Percentiles rank a stretch among this genome's conserved stretches.
phyloP scores from a whole-genome alignment of 2,329 filamentous ascomycete genomes.

The Pyricularia grisea region DNA sequence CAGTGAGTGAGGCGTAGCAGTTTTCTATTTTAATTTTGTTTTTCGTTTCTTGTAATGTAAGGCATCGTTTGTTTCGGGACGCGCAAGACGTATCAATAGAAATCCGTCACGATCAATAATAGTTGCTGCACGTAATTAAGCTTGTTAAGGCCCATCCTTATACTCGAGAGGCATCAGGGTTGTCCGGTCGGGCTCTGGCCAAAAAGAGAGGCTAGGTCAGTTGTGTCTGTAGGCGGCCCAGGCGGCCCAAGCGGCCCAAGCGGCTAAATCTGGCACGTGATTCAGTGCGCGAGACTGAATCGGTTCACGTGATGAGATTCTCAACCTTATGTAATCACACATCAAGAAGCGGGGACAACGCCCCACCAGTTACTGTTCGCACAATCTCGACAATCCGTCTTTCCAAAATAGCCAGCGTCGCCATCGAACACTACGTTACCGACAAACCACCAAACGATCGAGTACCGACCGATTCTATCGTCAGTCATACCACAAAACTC shows the following conservation, averaged over 20 bases:
- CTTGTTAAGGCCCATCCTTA: no score
- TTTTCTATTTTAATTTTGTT: no score
- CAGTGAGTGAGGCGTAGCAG: neutral
- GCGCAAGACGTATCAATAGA: no score
- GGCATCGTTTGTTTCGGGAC: no score
- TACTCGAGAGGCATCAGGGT: no score
- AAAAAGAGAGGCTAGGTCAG: no score
- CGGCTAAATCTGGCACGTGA: neutral
- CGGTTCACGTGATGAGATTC: neutral
- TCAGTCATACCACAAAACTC: neutral
- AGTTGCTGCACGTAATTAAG: no score
- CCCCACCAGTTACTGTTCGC: neutral
- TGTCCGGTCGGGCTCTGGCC: no score
- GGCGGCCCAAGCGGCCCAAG: no score
- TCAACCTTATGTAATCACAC: neutral
- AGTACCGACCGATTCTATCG: constrained; percentile 1
- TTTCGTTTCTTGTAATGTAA: no score
- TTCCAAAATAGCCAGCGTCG: neutral
- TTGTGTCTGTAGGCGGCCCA: no score
- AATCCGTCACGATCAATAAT: no score
- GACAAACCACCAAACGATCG: neutral
- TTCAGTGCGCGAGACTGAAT: neutral
- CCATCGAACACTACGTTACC: neutral
- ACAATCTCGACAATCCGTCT: neutral
- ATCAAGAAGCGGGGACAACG: neutral